Conservation (phyloP, 257 asterid genomes). For the Solanum habrochaites region DNA sequence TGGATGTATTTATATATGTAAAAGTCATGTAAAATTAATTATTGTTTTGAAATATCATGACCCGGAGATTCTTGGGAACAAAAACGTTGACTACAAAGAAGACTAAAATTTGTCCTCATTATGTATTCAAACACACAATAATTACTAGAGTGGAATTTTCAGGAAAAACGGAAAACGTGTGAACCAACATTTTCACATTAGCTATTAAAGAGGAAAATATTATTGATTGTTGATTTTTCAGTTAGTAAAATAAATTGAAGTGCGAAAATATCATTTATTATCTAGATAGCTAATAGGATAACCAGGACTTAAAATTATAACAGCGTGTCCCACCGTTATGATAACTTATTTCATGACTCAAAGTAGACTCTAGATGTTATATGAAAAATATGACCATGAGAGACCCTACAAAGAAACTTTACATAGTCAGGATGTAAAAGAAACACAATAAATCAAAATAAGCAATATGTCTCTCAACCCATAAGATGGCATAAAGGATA, state of each 20-base stretch:
- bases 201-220: neutral
- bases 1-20: neutral
- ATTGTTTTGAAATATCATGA: neutral
- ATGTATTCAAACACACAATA: neutral
- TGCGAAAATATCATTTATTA: neutral
- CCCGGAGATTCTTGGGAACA: neutral
- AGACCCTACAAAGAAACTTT: too few relatives aligned
- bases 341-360: too few relatives aligned
- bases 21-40: too few relatives aligned
- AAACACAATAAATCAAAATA: too few relatives aligned
- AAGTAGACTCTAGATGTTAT: too few relatives aligned
- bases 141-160: neutral
- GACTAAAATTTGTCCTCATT: neutral
- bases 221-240: neutral
- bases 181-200: neutral
- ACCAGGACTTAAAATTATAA: too few relatives aligned
- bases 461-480: too few relatives aligned
- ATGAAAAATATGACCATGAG: too few relatives aligned
- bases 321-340: too few relatives aligned
- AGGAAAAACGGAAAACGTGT: neutral
- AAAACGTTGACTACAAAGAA: neutral
- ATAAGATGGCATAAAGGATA: too few relatives aligned
- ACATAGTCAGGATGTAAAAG: too few relatives aligned
- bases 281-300: neutral
- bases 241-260: neutral